Percentiles rank a stretch among this genome's conserved stretches.
Conservation (phyloP, 345 rosid species). For the Combretum micranthum region DNA sequence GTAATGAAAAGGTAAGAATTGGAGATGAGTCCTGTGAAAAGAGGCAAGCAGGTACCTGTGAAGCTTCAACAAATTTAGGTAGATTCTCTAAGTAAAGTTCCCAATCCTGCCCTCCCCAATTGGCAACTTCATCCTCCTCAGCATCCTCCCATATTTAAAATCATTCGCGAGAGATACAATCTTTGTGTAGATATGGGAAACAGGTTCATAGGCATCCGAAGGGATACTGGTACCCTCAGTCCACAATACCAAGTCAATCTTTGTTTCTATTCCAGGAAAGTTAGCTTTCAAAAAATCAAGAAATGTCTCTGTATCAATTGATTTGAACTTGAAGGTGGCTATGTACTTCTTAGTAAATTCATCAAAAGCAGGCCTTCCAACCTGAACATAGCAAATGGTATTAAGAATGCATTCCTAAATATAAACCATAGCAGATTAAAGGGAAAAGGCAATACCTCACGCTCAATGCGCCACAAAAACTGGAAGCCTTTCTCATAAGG, state of each 20-base stretch:
- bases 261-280: constrained; percentile 77
- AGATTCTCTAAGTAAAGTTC: constrained; percentile 91
- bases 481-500: constrained; percentile 96
- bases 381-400: constrained; percentile 26
- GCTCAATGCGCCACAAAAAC: constrained; percentile 79
- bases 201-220: constrained; percentile 85
- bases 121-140: constrained; percentile 80
- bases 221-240: constrained; percentile 88
- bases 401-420: constrained; percentile 2
- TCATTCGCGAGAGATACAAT: constrained; percentile 71
- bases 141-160: constrained; percentile 83
- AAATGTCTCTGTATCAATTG: constrained; percentile 76
- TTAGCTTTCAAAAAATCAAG: constrained; percentile 65
- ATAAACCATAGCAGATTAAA: not conserved
- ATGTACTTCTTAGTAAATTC: constrained; percentile 84
- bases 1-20: no score
- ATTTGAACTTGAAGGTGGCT: constrained; percentile 84
- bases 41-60: constrained; percentile 42
- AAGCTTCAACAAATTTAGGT: constrained; percentile 73
- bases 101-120: constrained; percentile 95
- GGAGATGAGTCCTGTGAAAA: constrained; percentile 12
- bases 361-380: constrained; percentile 85
- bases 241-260: constrained; percentile 63
- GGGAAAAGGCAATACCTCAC: constrained; percentile 38
- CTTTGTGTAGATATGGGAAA: constrained; percentile 59